Evolutionary conservation across 78 protist genomes (phyloP), one percentile per base, ranked within the genome.

Genomic region (Mantamonas sphyraenae): DNA sequence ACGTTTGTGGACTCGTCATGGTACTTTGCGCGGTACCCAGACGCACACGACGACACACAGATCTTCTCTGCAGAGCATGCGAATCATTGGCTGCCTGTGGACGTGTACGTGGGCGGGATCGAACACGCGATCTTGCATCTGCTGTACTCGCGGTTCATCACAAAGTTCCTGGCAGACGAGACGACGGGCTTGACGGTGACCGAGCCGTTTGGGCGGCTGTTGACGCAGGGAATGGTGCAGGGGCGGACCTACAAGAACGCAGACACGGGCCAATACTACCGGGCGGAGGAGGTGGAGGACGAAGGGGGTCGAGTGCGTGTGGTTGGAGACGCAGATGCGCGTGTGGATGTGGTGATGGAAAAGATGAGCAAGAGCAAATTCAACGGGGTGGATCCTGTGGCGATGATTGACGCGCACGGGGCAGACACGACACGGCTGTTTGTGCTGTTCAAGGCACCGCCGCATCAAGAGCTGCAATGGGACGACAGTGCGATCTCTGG

Each of bases 51-150:
- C n/a, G 30, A 34, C 37, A 45, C 37, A 9, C 43, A 34, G 88
- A 76, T 31, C 10, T 72, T 64, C 3, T 34, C 2, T 22, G 30
- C 50, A 0, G 62, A 56, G n/a, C 50, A 34, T 0, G 80, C 55
- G 19, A 40, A 78, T 31, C 45, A 68, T 19, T 73, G 50, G 70
- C 73, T 88, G 76, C 93, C 93, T 19, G 85, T 90, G 2, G 94
- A 93, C 59, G 42, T 89, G 28, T 93, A 89, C 81, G 70, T 92
- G 5, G 95, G 97, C 45, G 95, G 97, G 39, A 79, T 79, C 30
- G 97, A 93, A 64, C 97, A 93, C 56, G 97, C 97, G 0, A 82
- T 91, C 42, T 66, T 93, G 30, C 97, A 93, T 66, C 60, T 93
- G 51, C 72, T 93, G 30, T 93, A 93, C 61, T 76, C 95, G 26